Evolutionary conservation across 495 filamentous ascomycete species (phyloP).

Genomic region (Evernia prunastri): DNA sequence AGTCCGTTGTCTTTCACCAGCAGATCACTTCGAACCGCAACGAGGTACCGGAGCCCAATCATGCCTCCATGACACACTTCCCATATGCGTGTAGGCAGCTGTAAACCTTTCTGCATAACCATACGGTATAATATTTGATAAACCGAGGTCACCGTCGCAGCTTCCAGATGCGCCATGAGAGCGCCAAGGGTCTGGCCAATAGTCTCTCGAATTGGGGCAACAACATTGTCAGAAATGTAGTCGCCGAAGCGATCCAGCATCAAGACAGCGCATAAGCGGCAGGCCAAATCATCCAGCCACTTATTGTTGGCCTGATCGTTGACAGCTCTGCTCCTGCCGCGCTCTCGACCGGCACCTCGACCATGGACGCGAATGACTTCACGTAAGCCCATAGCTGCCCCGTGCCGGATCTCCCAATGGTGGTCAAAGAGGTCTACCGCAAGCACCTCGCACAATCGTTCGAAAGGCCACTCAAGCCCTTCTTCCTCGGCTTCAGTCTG

Average conservation of each 20-base stretch:
- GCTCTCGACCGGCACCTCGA: conserved; percentile 74
- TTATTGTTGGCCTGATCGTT: conserved; percentile 72
- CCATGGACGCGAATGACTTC: conserved; percentile 92
- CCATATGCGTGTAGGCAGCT: conserved; percentile 67
- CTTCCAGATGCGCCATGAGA: conserved; percentile 70
- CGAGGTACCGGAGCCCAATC: conserved; percentile 90
- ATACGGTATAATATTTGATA: conserved; percentile 77
- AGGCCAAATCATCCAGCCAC: conserved; percentile 91
- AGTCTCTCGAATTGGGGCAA: conserved; percentile 92
- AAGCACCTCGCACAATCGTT: conserved; percentile 87
- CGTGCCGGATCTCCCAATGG: conserved; percentile 95
- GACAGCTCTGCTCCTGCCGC: conserved; percentile 59
- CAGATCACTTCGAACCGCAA: conserved; percentile 88
- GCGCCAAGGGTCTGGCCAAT: conserved; percentile 93
- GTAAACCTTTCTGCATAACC: conserved; percentile 82
- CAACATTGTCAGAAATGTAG: conserved; percentile 93
- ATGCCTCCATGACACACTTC: conserved; percentile 96
- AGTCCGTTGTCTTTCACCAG: conserved; percentile 73
- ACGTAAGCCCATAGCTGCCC: conserved; percentile 88
- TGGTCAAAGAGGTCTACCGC: conserved; percentile 88
- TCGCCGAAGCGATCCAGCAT: conserved; percentile 97
- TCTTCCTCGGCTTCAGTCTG: conserved; percentile 64
- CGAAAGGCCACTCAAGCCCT: conserved; percentile 87
- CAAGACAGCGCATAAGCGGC: conserved; percentile 85
- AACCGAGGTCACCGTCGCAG: conserved; percentile 66